Evolutionary conservation across 2,329 filamentous ascomycete genomes (phyloP).

Genomic region (Colletotrichum orbiculare): DNA sequence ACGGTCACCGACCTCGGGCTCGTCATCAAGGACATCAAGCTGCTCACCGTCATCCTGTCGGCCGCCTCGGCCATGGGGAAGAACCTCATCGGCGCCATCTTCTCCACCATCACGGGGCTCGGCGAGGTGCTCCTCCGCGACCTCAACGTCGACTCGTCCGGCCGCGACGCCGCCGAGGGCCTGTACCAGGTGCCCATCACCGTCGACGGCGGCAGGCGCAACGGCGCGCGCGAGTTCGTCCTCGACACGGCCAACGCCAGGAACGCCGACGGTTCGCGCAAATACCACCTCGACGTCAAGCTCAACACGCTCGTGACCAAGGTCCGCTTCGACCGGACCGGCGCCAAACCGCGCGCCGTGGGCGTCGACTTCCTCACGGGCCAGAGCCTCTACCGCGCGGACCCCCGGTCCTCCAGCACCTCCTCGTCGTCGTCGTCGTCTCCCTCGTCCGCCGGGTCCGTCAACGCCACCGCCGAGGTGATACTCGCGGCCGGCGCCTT

Average conservation of each 20-base stretch:
- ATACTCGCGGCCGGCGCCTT: conserved; percentile 60
- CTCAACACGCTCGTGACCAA: conserved; percentile 54
- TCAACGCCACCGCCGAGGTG: conserved; percentile 54
- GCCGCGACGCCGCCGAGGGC: conserved; percentile 35
- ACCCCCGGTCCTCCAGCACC: conserved; percentile 50
- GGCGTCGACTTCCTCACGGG: conserved; percentile 57
- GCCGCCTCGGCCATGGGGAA: conserved; percentile 46
- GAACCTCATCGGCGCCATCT: conserved; percentile 37
- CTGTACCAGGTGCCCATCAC: conserved; percentile 65
- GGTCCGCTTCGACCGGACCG: conserved; percentile 51
- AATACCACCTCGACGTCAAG: conserved; percentile 51
- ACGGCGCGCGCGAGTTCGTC: conserved; percentile 62
- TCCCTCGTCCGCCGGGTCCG: conserved; percentile 37
- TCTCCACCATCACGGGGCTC: conserved; percentile 42
- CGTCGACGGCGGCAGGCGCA: conserved; percentile 55
- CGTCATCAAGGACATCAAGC: conserved; percentile 44
- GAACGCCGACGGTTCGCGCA: conserved; percentile 56
- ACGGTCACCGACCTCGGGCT: conserved; percentile 37
- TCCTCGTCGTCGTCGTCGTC: conserved; percentile 13
- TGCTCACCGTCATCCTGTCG: conserved; percentile 44
- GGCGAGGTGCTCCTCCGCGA: conserved; percentile 44
- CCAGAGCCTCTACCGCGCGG: conserved; percentile 53
- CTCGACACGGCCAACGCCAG: conserved; percentile 58
- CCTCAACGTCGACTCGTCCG: conserved; percentile 43
- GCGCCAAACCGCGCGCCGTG: conserved; percentile 48